Conservation (phyloP, 176 grass and related monocot genomes). For the Areca catechu region DNA sequence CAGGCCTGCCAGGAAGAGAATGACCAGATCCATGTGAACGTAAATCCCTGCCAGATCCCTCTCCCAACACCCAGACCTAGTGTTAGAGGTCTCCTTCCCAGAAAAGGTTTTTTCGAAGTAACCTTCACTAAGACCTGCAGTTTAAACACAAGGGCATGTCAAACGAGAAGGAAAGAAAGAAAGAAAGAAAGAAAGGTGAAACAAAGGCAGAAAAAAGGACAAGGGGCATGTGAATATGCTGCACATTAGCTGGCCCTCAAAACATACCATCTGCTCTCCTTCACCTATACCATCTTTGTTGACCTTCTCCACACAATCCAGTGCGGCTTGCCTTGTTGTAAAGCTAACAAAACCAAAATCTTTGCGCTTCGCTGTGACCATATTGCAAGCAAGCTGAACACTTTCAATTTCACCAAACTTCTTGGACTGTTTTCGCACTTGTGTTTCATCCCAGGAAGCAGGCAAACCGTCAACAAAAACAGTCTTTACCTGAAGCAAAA, state of each 20-base stretch:
- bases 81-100: constrained; percentile 27
- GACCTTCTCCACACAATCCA: constrained; percentile 45
- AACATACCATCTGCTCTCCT: constrained; percentile 35
- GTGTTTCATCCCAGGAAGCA: constrained; percentile 53
- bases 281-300: constrained; percentile 47
- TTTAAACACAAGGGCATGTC: not conserved
- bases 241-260: not conserved
- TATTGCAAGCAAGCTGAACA: constrained; percentile 59
- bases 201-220: not conserved
- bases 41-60: constrained; percentile 23
- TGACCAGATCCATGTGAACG: constrained; percentile 27
- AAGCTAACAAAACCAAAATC: constrained; percentile 64
- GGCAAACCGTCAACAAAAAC: constrained; percentile 62
- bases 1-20: constrained; percentile 17
- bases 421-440: constrained; percentile 36
- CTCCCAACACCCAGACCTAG: constrained; percentile 38
- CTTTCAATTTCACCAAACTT: constrained; percentile 64
- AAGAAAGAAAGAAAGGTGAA: constrained; percentile 13
- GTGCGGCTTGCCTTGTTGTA: constrained; percentile 44
- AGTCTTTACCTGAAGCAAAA: constrained; percentile 44
- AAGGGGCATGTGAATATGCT: too few species aligned
- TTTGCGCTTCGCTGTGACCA: constrained; percentile 43
- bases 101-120: constrained; percentile 35
- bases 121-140: constrained; percentile 38
- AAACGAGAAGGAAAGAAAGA: not conserved